These are phyloP conservation scores for Penicillium occitanis DNA, from an alignment of 2,329 filamentous ascomycete genomes.

Conservation along the genomic window DNA sequence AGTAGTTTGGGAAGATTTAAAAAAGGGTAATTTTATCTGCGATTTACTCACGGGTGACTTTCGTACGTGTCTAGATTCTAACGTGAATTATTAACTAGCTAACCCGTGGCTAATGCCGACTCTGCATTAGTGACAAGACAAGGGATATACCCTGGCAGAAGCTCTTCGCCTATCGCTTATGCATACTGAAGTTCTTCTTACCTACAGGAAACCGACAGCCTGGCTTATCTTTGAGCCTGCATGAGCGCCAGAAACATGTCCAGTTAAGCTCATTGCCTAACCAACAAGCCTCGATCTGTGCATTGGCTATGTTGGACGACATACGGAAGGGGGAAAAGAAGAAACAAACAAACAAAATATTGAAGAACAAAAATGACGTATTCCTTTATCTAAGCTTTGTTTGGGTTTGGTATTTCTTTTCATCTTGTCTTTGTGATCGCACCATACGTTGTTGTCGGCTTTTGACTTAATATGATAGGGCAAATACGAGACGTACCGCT, in stretches of 20 bases:
- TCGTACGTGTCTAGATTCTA: not conserved
- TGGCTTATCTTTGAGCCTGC: conserved; percentile 10
- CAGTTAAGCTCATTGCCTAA: conserved; percentile 4
- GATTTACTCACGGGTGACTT: not conserved
- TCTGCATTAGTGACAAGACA: not conserved
- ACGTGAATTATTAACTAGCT: not conserved
- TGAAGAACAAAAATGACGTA: not conserved
- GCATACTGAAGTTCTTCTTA: not conserved
- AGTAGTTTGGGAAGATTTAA: too few species aligned
- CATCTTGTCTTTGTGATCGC: not conserved
- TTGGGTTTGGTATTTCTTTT: not conserved
- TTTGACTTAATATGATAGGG: not conserved
- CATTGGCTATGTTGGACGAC: not conserved
- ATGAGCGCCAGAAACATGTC: conserved; percentile 18
- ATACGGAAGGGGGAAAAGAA: not conserved
- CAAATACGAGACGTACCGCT: not conserved
- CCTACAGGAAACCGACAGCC: not conserved
- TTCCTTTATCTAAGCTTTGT: not conserved
- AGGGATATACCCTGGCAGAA: not conserved
- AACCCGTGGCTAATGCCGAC: not conserved
- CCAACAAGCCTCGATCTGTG: not conserved
- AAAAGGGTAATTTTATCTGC: not conserved
- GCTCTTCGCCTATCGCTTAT: not conserved
- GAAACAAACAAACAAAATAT: not conserved
- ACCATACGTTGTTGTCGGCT: not conserved